Evolutionary conservation across 2,329 filamentous ascomycete species (phyloP).

Genomic region (Xylariaceae sp.): DNA sequence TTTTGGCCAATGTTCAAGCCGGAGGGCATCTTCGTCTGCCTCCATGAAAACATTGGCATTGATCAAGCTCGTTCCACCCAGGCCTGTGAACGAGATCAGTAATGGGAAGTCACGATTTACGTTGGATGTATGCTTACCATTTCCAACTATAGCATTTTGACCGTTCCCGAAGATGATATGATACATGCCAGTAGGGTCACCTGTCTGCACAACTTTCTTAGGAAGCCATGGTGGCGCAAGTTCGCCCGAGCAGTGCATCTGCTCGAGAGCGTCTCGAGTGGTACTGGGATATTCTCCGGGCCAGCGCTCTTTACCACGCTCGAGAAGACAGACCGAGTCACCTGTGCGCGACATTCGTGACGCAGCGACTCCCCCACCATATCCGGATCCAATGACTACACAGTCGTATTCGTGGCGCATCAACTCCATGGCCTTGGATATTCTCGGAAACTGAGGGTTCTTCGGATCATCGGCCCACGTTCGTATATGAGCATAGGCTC

Average conservation of each 20-base stretch:
- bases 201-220: conserved; percentile 44
- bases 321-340: conserved; percentile 62
- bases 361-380: conserved; percentile 65
- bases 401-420: conserved; percentile 60
- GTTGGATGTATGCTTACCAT: conserved; percentile 40
- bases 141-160: conserved; percentile 60
- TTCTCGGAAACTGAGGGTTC: conserved; percentile 44
- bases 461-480: conserved; percentile 32
- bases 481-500: conserved; percentile 29
- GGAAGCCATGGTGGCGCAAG: conserved; percentile 43
- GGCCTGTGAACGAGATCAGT: conserved; percentile 37
- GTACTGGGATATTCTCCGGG: conserved; percentile 61
- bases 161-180: conserved; percentile 62
- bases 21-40: conserved; percentile 53
- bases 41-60: conserved; percentile 67
- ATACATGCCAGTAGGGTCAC: conserved; percentile 60
- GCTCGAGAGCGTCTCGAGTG: conserved; percentile 43
- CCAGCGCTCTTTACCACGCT: conserved; percentile 64
- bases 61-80: conserved; percentile 64
- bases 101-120: conserved; percentile 3
- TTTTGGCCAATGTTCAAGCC: conserved; percentile 55
- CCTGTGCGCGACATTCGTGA: conserved; percentile 61
- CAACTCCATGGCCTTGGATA: conserved; percentile 56
- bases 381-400: conserved; percentile 67
- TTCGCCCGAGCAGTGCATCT: conserved; percentile 57